Evolutionary conservation across 2,329 filamentous ascomycete genomes (phyloP).

Genomic region (Blastomyces parvus): DNA sequence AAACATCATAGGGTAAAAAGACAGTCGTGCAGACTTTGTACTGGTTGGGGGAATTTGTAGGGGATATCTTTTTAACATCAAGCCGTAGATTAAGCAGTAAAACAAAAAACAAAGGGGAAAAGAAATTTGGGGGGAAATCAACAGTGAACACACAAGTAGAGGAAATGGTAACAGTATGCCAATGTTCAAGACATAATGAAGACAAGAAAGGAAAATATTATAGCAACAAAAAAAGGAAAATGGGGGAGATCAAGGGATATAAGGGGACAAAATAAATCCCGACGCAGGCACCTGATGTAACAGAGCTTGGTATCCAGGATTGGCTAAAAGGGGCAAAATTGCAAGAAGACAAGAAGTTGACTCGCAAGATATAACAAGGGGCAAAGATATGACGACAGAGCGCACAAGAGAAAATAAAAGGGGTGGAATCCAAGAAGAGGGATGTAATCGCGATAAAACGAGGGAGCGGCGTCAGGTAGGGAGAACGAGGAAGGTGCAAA

Average conservation of each 20-base stretch:
- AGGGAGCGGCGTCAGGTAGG: background rate
- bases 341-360: background rate
- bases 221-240: background rate
- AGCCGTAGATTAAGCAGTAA: conserved; percentile 2
- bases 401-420: background rate
- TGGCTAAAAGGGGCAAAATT: background rate
- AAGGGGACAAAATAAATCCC: background rate
- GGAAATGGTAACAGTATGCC: background rate
- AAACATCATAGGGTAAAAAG: background rate
- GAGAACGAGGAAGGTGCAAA: background rate
- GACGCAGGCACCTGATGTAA: background rate
- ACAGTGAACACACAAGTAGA: background rate
- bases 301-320: background rate
- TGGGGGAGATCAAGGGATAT: background rate
- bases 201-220: background rate
- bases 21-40: background rate
- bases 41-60: background rate
- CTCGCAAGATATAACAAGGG: background rate
- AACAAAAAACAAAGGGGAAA: background rate
- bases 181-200: background rate
- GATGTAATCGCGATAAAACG: background rate
- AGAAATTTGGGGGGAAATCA: background rate
- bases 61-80: conserved; percentile 6
- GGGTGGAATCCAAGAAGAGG: background rate
- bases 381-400: background rate